Evolutionary conservation across 257 asterid species (phyloP), one percentile per base, ranked within the genome.

Genomic region (Oldenlandia corymbosa): DNA sequence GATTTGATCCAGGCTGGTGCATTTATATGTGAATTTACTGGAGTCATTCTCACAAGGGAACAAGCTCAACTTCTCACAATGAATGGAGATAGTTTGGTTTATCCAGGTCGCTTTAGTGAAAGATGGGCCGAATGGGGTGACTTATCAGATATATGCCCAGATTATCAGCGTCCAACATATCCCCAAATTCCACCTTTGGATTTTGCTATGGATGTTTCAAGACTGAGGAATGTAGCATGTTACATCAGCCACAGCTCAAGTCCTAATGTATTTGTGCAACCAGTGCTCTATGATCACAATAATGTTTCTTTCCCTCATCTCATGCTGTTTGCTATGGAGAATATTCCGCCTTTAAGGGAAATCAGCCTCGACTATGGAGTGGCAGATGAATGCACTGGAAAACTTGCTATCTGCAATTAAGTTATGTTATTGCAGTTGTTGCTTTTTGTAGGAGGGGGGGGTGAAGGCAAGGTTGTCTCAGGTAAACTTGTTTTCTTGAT

Each of bases 81-180:
- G 98, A 91, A 86, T 57, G 98, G 98, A 32, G 96, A 91, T 68
- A 81, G 72, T 66, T 78, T 91, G 59, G 76, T 91, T 31, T 77
- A 91, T 78, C 95, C 98, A 1, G 58, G 66, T 66, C 85, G 96
- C n/a, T 91, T 91, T 74, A 57, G 85, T 5, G 84, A 75, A 17
- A 83, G 82, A 74, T 91, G 97, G 97, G 79, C 69, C 30, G 95
- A 91, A 69, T 91, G 98, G 98, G 96, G 96, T 0, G 72, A 91
- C 71, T 70, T 91, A 61, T 75, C 95, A 0, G 74, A 80, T 36
- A 71, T 91, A 18, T 86, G 72, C 66, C 18, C 86, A 0, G 87
- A 88, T 34, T 86, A 81, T 79, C 78, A 70, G 56, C 66, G 77
- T 51, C 95, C 96, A 23, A 36, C 78, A 4, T 58, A 49, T 68